These are phyloP conservation scores for Salvia miltiorrhiza DNA, from an alignment of 257 asterid species.

Conservation along the genomic window DNA sequence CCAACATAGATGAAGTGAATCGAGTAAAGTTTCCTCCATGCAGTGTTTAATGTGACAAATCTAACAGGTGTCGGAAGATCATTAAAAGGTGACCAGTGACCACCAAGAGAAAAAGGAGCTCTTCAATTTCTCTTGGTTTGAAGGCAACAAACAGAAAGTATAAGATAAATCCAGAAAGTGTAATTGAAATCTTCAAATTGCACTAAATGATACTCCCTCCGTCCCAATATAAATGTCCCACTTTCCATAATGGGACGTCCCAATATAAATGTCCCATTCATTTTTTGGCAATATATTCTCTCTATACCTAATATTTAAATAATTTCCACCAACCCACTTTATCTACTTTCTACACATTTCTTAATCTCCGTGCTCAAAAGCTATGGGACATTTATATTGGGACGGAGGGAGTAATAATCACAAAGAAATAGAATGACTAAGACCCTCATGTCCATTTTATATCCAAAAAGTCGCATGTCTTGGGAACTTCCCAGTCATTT, in stretches of 20 bases:
- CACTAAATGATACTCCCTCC: neutral
- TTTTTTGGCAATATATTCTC: too few species aligned
- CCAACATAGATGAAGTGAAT: conserved; percentile 27
- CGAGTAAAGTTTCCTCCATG: conserved; percentile 16
- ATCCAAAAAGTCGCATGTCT: neutral
- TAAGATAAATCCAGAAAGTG: too few species aligned
- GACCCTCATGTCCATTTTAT: neutral
- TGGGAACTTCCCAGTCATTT: neutral
- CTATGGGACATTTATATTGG: too few species aligned
- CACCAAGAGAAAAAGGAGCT: neutral
- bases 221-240: too few species aligned
- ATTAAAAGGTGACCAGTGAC: neutral
- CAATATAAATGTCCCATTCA: too few species aligned
- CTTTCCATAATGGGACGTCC: too few species aligned
- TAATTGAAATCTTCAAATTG: neutral
- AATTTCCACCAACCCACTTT: too few species aligned
- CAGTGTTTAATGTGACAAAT: neutral
- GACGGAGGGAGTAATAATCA: too few species aligned
- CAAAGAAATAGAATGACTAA: too few species aligned
- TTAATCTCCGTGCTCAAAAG: too few species aligned
- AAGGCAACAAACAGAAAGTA: neutral
- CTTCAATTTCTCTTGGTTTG: neutral
- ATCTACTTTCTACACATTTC: too few species aligned
- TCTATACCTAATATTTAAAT: too few species aligned
- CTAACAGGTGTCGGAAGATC: neutral